A percentile compares a stretch with the other conserved stretches of the same genome.
These are phyloP conservation scores for Ambrosia artemisiifolia DNA, from an alignment of 129 eudicot species.

Conservation along the genomic window DNA sequence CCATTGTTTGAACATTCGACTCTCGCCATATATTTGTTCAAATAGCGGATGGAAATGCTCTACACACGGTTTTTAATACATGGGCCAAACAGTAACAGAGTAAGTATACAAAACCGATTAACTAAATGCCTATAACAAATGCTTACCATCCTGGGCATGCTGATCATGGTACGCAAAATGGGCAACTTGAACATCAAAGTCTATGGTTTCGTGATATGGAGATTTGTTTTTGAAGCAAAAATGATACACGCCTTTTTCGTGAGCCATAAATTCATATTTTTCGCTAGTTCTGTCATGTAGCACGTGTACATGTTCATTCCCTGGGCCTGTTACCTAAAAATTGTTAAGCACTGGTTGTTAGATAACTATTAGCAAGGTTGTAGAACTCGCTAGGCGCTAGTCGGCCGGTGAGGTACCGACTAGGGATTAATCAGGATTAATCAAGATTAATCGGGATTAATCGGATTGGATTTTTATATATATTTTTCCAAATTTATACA, in stretches of 20 bases:
- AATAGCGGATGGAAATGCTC: constrained; percentile 82
- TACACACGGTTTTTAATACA: constrained; percentile 24
- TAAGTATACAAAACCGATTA: neutral
- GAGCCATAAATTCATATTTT: constrained; percentile 74
- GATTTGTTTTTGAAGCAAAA: constrained; percentile 83
- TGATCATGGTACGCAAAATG: constrained; percentile 64
- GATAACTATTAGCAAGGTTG: too few relatives aligned
- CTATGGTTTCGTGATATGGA: constrained; percentile 82
- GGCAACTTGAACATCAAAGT: constrained; percentile 79
- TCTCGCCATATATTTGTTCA: constrained; percentile 78
- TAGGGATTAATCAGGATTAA: too few relatives aligned
- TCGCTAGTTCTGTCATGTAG: constrained; percentile 64
- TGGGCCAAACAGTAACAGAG: neutral
- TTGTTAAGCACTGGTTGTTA: neutral
- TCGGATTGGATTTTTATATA: too few relatives aligned
- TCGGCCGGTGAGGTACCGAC: too few relatives aligned
- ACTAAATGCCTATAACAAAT: neutral
- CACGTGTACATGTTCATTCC: constrained; percentile 58
- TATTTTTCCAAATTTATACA: too few relatives aligned
- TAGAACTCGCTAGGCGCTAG: too few relatives aligned
- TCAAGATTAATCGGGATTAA: too few relatives aligned
- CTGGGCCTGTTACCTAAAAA: constrained; percentile 74
- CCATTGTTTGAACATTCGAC: too few relatives aligned
- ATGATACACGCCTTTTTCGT: constrained; percentile 51
- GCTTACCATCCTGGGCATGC: constrained; percentile 81